Conservation (phyloP, 2,329 filamentous ascomycete species). For the Bertia moriformis region DNA sequence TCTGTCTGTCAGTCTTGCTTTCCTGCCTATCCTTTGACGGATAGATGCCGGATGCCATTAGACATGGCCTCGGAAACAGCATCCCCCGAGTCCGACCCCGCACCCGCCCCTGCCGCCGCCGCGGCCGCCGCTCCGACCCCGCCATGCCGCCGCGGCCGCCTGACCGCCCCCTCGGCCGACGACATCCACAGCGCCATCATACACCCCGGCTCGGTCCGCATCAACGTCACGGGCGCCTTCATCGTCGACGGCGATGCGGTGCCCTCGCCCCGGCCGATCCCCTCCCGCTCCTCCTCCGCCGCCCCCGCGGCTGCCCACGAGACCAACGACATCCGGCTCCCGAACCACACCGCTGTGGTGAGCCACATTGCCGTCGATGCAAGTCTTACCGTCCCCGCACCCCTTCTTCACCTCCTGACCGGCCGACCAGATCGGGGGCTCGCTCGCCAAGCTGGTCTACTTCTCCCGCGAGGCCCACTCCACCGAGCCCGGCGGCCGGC, state of each 20-base stretch:
- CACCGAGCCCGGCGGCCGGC: constrained; percentile 66
- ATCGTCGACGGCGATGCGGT: constrained; percentile 70
- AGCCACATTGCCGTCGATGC: constrained; percentile 96
- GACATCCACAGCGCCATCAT: no score
- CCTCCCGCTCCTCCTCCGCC: constrained; percentile 17
- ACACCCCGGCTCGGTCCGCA: constrained; percentile 63
- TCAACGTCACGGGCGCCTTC: constrained; percentile 92
- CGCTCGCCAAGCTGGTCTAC: constrained; percentile 90
- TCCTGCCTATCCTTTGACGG: no score
- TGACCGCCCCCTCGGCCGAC: no score
- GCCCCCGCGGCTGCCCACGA: constrained; percentile 47
- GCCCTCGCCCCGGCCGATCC: constrained; percentile 32
- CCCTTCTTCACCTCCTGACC: constrained; percentile 5
- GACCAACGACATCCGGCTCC: constrained; percentile 82
- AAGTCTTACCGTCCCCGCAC: no score
- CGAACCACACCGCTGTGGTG: constrained; percentile 86
- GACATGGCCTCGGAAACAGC: no score
- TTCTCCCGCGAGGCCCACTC: constrained; percentile 79
- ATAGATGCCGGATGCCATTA: no score
- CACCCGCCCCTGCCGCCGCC: not conserved
- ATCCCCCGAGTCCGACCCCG: no score
- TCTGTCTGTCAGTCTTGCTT: no score
- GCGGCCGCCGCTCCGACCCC: not conserved
- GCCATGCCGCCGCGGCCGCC: no score
- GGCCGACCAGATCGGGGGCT: constrained; percentile 70